phyloP scores from a whole-genome alignment of 1,139 yeast species.

The Eremothecium coryli region DNA sequence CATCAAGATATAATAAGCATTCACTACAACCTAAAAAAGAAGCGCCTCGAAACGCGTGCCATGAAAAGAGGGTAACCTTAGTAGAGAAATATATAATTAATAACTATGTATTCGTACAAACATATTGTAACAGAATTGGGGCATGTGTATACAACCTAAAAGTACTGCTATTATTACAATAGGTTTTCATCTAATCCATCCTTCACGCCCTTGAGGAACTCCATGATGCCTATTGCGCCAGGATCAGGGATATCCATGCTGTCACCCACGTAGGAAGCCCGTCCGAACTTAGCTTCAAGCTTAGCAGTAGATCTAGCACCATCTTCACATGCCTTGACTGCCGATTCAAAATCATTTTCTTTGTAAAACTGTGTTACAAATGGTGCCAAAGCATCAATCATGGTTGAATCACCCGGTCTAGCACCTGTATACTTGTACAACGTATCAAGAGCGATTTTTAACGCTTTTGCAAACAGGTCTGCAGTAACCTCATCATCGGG shows the following conservation, averaged over 20 bases:
- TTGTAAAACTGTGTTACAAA: slow-evolving; percentile 55
- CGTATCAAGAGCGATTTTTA: slow-evolving; percentile 47
- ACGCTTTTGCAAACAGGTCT: slow-evolving; percentile 36
- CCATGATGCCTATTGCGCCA: slow-evolving; percentile 79
- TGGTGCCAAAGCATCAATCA: slow-evolving; percentile 82
- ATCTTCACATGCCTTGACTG: slow-evolving; percentile 57
- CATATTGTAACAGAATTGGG: too few species aligned
- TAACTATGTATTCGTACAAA: too few species aligned
- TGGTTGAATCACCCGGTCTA: slow-evolving; percentile 79
- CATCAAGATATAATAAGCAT: too few species aligned
- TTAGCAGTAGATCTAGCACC: slow-evolving; percentile 73
- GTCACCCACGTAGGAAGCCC: slow-evolving; percentile 78
- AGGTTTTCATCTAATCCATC: background rate
- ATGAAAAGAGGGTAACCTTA: background rate
- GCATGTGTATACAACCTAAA: too few species aligned
- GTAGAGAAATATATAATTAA: too few species aligned
- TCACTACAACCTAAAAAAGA: too few species aligned
- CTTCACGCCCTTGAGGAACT: slow-evolving; percentile 47
- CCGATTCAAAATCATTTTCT: slow-evolving; percentile 45
- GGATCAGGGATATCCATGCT: slow-evolving; percentile 77
- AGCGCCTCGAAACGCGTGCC: too few species aligned
- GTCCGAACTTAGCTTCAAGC: slow-evolving; percentile 78
- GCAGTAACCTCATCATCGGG: slow-evolving; percentile 31
- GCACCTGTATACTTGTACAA: slow-evolving; percentile 80
- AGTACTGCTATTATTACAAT: background rate